Base-by-base conservation (phyloP, 805 yeast genomes). In the Ogataea pignaliae region DNA sequence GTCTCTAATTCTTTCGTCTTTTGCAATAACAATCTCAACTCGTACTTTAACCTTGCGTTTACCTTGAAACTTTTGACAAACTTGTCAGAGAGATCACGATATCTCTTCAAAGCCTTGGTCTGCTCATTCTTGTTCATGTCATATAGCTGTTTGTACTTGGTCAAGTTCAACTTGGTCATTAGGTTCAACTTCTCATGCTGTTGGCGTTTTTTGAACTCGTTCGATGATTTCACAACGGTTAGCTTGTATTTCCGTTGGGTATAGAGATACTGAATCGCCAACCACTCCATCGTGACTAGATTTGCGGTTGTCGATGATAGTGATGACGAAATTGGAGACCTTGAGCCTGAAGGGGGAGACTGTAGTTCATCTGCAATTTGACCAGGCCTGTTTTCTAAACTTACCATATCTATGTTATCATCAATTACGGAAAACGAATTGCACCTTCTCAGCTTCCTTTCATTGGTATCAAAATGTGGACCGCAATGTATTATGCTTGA, bases 1-100 rank as follows among this genome's bases (percentile, higher is more conserved):
- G 80, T 81, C 52, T 82, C 86, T 8, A 84, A 82, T 53, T 85
- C 93, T 36, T 77, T 72, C 38, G 85, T 73, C 51, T 84, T 80
- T 17, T 76, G 73, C 29, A 73, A 73, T 29, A 85, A 60, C 35
- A 81, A 65, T 16, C 85, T 64, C 37, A 81, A 66, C 56, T 85
- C 91, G 59, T 85, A 85, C 52, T 79, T 77, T 40, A 85, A 59
- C 48, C 82, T 69, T 3, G 86, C 81, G 30, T 78, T 74, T 40
- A 78, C 63, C 9, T 81, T 74, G 40, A 75, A 76, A 14, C 81
- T 65, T 46, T 81, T 84, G 21, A 63, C 59, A 41, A 73, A 57
- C 46, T 73, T 75, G 28, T 63, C 65, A 37, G 55, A 55, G n/a
- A 63, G 38, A 10, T 63, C 68, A 29, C 46, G 48, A 10, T 57